Base-by-base conservation (phyloP, 306 rosid genomes). In the Astragalus glycyphyllos region DNA sequence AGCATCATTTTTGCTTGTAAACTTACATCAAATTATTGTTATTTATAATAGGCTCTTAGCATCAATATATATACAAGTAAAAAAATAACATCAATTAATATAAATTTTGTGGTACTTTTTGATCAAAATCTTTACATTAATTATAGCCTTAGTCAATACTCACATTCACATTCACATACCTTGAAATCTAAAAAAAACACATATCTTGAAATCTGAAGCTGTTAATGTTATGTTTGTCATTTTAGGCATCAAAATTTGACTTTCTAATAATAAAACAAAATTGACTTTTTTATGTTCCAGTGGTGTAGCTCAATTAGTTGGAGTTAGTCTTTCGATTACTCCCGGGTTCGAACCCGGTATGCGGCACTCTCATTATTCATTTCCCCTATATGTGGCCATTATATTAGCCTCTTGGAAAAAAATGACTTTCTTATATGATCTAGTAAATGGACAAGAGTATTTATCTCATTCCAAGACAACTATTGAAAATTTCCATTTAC, bases 401-500 rank as follows among this genome's bases (percentile, higher is more conserved):
- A n/a, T n/a, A n/a, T n/a, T n/a, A n/a, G n/a, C n/a, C n/a, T n/a
- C n/a, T n/a, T n/a, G n/a, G n/a, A n/a, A 20, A 20, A 20, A 20
- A 20, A 0, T 20, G 23, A 20, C 46, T 56, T 10, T 10, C n/a
- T 41, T 60, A 6, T 2, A 38, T 17, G 26, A 58, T 47, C 53
- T 37, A 12, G 32, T 16, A 20, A 46, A 34, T 62, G 10, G 58
- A 34, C 26, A 47, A 11, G 49, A 29, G 20, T 10, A 20, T 23
- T 14, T 20, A 49, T 40, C 37, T 14, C 78, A 72, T 48, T 65
- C 51, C 69, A 46, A 14, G 72, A 65, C 20, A 64, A 47, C 13
- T 72, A 49, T 41, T 38, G 62, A 44, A 42, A 71, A 65, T 64
- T 55, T 29, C 6, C 58, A 59, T 49, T 78, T 5, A n/a, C 71